These are phyloP conservation scores for Xylaria sp. DNA, from an alignment of 2,329 filamentous ascomycete species.

Conservation along the genomic window DNA sequence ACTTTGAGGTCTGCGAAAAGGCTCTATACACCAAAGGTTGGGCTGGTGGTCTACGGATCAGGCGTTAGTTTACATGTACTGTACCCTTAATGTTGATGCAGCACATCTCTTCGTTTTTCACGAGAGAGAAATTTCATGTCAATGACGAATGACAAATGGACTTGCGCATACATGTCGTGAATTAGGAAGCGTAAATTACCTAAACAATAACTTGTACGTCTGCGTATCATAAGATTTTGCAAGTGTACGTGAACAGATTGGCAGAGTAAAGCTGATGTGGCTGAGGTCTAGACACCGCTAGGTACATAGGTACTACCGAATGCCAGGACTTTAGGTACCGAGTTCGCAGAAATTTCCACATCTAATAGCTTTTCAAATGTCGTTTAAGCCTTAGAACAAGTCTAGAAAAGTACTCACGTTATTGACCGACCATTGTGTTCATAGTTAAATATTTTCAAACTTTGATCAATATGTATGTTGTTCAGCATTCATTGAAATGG, in stretches of 20 bases:
- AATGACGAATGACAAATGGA: conserved; percentile 1
- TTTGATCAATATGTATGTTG: too few species aligned
- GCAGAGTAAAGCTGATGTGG: neutral
- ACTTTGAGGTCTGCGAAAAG: neutral
- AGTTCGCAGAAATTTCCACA: too few species aligned
- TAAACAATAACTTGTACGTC: neutral
- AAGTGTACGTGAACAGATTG: neutral
- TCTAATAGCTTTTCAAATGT: too few species aligned
- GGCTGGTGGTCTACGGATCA: neutral
- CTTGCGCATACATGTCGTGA: neutral
- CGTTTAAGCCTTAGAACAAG: too few species aligned
- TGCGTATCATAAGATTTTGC: neutral
- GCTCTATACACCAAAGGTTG: conserved; percentile 6
- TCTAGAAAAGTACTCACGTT: too few species aligned
- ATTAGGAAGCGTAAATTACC: neutral
- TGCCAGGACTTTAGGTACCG: too few species aligned
- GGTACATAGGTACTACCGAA: too few species aligned
- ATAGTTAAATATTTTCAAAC: too few species aligned
- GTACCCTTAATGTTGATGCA: neutral
- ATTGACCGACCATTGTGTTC: too few species aligned
- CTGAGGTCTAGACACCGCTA: neutral
- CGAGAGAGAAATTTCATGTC: conserved; percentile 2
- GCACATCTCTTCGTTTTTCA: neutral
- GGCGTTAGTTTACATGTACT: conserved; percentile 25
- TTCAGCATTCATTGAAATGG: too few species aligned